Evolutionary conservation across 2,329 filamentous ascomycete genomes (phyloP).

Genomic region (Colletotrichum cereale): DNA sequence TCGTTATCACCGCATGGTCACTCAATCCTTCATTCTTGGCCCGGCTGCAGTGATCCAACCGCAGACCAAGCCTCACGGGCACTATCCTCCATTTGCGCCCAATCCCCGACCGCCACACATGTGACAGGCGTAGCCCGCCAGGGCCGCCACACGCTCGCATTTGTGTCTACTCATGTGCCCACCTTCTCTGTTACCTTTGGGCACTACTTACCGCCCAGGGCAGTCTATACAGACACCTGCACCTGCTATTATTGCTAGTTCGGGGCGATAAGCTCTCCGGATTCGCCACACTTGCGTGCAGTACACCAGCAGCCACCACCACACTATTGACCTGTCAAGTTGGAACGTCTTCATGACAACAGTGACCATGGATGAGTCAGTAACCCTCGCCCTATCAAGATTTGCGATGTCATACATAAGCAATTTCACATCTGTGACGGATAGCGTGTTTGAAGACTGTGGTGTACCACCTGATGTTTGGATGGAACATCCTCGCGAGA

Average conservation of each 20-base stretch:
- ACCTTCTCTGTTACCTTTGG: neutral
- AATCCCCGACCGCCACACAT: constrained; percentile 18
- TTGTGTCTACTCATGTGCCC: neutral
- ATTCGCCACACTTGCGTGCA: constrained; percentile 15
- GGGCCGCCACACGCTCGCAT: neutral
- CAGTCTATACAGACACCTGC: constrained; percentile 15
- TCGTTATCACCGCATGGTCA: neutral
- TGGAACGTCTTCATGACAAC: neutral
- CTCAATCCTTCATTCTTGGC: neutral
- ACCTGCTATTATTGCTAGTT: constrained; percentile 6
- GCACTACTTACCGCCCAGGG: neutral
- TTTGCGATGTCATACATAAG: neutral
- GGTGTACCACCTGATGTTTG: neutral
- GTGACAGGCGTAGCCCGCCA: neutral
- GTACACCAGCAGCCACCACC: constrained; percentile 5
- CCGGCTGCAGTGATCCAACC: neutral
- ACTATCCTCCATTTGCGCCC: constrained; percentile 6
- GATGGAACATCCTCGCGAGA: no score
- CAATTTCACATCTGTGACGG: neutral
- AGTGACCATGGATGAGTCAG: constrained; percentile 7
- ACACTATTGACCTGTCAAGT: constrained; percentile 13
- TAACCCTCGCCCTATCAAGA: neutral
- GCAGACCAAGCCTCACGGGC: neutral
- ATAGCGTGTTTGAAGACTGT: neutral
- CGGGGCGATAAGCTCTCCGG: neutral